These are phyloP conservation scores for Nakaseomyces delphensis DNA, from an alignment of 1,139 yeast genomes.

Conservation along the genomic window DNA sequence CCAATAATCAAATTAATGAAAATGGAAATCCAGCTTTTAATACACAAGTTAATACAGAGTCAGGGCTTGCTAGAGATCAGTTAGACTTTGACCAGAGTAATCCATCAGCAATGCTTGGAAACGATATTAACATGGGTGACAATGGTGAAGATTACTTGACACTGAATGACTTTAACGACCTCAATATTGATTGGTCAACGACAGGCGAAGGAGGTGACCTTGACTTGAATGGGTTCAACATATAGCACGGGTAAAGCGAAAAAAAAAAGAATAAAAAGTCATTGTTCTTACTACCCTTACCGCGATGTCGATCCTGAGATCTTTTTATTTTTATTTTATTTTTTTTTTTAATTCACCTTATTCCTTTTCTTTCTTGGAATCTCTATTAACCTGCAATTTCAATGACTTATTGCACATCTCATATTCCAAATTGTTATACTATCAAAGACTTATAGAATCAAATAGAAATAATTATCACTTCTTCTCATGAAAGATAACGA, in stretches of 20 bases:
- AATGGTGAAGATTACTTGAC: slow-evolving; percentile 29
- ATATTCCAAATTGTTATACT: not conserved
- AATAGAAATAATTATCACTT: no score
- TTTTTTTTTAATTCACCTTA: no score
- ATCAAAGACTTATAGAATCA: not conserved
- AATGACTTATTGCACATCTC: not conserved
- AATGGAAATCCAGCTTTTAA: slow-evolving; percentile 4
- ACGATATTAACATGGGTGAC: slow-evolving; percentile 14
- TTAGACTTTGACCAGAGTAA: slow-evolving; percentile 8
- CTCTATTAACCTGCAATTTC: no score
- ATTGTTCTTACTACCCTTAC: no score
- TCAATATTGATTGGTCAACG: slow-evolving; percentile 32
- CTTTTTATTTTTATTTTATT: no score
- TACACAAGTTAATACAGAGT: slow-evolving; percentile 4
- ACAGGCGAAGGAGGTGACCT: slow-evolving; percentile 27
- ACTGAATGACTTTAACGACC: slow-evolving; percentile 30
- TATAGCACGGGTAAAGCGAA: no score
- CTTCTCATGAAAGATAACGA: no score
- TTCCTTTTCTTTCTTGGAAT: no score
- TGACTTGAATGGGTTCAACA: slow-evolving; percentile 27
- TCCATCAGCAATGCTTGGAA: slow-evolving; percentile 8
- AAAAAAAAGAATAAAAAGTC: no score
- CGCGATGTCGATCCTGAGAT: no score
- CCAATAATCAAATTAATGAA: slow-evolving; percentile 9
- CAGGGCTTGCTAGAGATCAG: not conserved